Evolutionary conservation across 805 yeast genomes (phyloP).

Genomic region (Yarrowia keelungensis): DNA sequence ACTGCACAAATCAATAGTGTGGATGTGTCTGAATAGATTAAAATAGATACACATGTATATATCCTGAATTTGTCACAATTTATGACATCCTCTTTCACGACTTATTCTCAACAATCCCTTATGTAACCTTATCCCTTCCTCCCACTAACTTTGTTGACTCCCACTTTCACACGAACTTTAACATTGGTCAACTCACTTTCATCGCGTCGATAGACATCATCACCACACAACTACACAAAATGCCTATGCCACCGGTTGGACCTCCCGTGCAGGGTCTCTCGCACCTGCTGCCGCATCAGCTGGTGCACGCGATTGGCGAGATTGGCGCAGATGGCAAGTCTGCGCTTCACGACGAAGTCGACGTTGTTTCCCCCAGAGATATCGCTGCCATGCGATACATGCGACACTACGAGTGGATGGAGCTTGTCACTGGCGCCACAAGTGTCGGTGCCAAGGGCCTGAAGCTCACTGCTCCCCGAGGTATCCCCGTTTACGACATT

Average conservation of each 20-base stretch:
- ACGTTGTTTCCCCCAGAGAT: slow-evolving; percentile 52
- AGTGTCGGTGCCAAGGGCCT: slow-evolving; percentile 43
- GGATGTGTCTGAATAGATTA: no score
- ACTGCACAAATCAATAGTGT: no score
- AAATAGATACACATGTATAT: no score
- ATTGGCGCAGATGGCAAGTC: slow-evolving; percentile 47
- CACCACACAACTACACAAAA: slow-evolving; percentile 6
- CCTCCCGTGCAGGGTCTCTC: slow-evolving; percentile 40
- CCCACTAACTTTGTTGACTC: no score
- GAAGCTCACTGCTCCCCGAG: slow-evolving; percentile 40
- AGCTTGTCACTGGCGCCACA: slow-evolving; percentile 52
- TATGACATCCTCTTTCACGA: no score
- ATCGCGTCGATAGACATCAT: slow-evolving; percentile 34
- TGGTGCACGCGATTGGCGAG: slow-evolving; percentile 42
- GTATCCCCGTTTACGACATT: slow-evolving; percentile 40
- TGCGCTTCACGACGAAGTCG: slow-evolving; percentile 50
- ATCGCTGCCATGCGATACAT: slow-evolving; percentile 54
- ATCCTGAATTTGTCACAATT: no score
- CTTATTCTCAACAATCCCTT: no score
- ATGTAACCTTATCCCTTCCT: no score
- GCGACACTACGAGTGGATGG: slow-evolving; percentile 56
- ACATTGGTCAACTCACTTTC: slow-evolving; percentile 3
- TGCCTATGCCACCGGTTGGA: slow-evolving; percentile 40
- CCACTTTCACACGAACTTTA: no score
- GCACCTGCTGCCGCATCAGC: slow-evolving; percentile 44